A percentile compares a stretch with the other conserved stretches of the same genome.
phyloP scores from a whole-genome alignment of 139 green algal species.

The Tetradesmus obliquus region DNA sequence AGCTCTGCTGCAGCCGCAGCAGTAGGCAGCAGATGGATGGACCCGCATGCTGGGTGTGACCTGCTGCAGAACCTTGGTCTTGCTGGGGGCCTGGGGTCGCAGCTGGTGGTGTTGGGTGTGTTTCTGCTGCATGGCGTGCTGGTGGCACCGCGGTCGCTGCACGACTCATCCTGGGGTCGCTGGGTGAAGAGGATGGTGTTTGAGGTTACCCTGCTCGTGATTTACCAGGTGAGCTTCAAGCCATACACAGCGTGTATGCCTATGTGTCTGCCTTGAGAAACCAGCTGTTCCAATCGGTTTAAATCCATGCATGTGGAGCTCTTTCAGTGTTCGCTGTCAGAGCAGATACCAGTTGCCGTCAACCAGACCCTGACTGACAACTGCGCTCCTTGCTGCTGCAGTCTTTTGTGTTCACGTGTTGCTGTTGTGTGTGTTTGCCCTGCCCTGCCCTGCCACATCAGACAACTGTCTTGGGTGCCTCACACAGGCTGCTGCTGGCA shows the following conservation, averaged over 20 bases:
- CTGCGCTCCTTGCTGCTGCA: too few species aligned
- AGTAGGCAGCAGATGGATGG: not conserved
- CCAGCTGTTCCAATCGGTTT: too few species aligned
- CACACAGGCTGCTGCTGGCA: not conserved
- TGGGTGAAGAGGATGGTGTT: not conserved
- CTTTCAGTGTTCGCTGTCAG: too few species aligned
- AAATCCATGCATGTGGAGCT: too few species aligned
- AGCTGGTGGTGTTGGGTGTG: not conserved
- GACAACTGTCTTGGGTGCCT: not conserved
- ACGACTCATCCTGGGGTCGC: not conserved
- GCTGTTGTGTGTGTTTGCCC: not conserved
- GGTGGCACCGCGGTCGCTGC: not conserved
- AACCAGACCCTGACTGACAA: too few species aligned
- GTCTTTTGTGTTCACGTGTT: too few species aligned
- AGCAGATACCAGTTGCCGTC: too few species aligned
- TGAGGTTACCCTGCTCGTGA: not conserved
- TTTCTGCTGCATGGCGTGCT: not conserved
- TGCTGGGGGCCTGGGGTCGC: not conserved
- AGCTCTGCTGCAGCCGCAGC: not conserved
- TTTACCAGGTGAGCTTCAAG: not conserved
- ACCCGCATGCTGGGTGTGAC: not conserved
- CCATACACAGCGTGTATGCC: too few species aligned
- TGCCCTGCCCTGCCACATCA: too few species aligned
- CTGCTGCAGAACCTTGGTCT: slow-evolving; percentile 27
- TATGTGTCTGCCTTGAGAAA: too few species aligned